Evolutionary conservation across 345 rosid species (phyloP).

Genomic region (Aquilaria sinensis): DNA sequence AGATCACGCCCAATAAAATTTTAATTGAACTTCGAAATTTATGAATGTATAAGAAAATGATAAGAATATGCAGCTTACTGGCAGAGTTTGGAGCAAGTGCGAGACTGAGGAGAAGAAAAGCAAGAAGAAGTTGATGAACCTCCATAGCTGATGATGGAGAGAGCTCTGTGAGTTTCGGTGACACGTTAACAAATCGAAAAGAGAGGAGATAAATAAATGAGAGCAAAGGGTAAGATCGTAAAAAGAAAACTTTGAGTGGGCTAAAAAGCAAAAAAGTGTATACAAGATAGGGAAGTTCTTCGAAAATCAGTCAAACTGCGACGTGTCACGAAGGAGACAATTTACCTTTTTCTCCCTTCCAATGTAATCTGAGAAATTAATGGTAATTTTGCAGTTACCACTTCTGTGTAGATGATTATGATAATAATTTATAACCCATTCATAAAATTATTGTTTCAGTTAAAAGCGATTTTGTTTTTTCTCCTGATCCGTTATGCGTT

Average conservation of each 20-base stretch:
- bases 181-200: background rate
- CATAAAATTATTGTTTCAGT: too few species aligned
- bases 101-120: conserved; percentile 31
- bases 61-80: conserved; percentile 38
- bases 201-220: conserved; percentile 9
- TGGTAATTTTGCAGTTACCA: too few species aligned
- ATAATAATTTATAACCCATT: too few species aligned
- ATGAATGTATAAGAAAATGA: background rate
- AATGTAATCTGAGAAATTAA: too few species aligned
- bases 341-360: too few species aligned
- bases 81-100: conserved; percentile 17
- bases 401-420: too few species aligned
- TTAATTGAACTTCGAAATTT: background rate
- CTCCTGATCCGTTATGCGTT: too few species aligned
- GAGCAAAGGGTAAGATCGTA: conserved; percentile 6
- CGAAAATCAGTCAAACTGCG: too few species aligned
- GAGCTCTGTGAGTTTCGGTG: conserved; percentile 10
- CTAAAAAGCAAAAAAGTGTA: too few species aligned
- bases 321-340: too few species aligned
- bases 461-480: too few species aligned
- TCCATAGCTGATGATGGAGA: conserved; percentile 28
- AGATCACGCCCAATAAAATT: background rate
- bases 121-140: conserved; percentile 18
- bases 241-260: conserved; percentile 1
- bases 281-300: too few species aligned